phyloP scores from a whole-genome alignment of 441 rosid species.

The Eruca vesicaria region DNA sequence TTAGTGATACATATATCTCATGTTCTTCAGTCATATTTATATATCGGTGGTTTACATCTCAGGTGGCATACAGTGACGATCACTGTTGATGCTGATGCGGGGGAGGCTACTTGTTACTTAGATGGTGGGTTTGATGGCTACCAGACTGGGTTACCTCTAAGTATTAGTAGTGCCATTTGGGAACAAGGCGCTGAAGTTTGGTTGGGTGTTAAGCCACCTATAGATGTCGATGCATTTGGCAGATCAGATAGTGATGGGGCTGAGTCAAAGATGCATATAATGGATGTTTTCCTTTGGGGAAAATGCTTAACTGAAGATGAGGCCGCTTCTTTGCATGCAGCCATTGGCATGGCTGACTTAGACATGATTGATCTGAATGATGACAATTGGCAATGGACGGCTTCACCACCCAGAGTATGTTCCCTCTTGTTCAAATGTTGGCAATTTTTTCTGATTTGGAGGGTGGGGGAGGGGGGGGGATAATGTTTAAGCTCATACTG shows the following conservation, averaged over 20 bases:
- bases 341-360: conserved; percentile 71
- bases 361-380: conserved; percentile 83
- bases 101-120: conserved; percentile 97
- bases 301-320: conserved; percentile 98
- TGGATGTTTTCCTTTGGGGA: conserved; percentile 99
- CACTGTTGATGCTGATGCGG: conserved; percentile 92
- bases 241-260: conserved; percentile 99
- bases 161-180: conserved; percentile 76
- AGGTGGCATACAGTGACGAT: conserved; percentile 99
- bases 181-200: conserved; percentile 93
- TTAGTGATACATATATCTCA: conserved; percentile 22
- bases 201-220: conserved; percentile 97
- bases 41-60: conserved; percentile 28
- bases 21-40: conserved; percentile 18
- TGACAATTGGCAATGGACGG: conserved; percentile 99
- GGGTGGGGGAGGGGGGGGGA: background rate
- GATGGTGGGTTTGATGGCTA: conserved; percentile 99
- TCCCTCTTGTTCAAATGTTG: conserved; percentile 21
- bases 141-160: conserved; percentile 75
- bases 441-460: background rate
- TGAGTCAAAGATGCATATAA: conserved; percentile 99
- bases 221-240: conserved; percentile 92
- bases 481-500: conserved; percentile 26
- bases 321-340: conserved; percentile 76
- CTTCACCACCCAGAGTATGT: conserved; percentile 95